A percentile compares a stretch with the other conserved stretches of the same genome.
Conservation (phyloP, 2,329 filamentous ascomycete species). For the Nannizzia gypsea region DNA sequence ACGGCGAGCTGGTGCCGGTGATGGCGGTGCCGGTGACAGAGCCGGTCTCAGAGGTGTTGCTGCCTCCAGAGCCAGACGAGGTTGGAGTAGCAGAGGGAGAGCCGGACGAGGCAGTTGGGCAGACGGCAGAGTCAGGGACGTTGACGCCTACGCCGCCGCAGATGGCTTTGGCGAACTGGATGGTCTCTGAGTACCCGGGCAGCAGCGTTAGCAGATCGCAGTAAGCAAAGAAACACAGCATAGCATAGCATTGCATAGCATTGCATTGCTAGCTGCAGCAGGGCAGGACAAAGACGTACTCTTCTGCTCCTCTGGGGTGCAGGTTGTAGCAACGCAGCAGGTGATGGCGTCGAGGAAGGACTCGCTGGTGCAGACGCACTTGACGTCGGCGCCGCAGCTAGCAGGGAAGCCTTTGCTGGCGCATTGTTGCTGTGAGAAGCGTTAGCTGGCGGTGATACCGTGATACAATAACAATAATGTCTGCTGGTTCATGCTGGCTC, state of each 20-base stretch:
- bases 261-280: too few species aligned
- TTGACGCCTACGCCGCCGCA: slow-evolving; percentile 29
- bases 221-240: too few species aligned
- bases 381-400: slow-evolving; percentile 32
- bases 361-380: slow-evolving; percentile 39
- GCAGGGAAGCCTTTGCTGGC: slow-evolving; percentile 32
- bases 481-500: too few species aligned
- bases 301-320: slow-evolving; percentile 32
- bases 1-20: slow-evolving; percentile 18
- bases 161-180: slow-evolving; percentile 28
- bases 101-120: slow-evolving; percentile 13
- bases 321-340: slow-evolving; percentile 40
- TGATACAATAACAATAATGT: too few species aligned
- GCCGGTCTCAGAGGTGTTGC: slow-evolving; percentile 10
- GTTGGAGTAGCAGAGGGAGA: slow-evolving; percentile 10
- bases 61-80: slow-evolving; percentile 6
- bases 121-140: slow-evolving; percentile 25
- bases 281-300: slow-evolving; percentile 19
- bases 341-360: slow-evolving; percentile 39
- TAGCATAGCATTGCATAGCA: too few species aligned
- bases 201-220: background rate
- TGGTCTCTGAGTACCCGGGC: slow-evolving; percentile 19
- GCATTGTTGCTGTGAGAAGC: slow-evolving; percentile 24
- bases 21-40: slow-evolving; percentile 9
- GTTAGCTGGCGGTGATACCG: background rate